Evolutionary conservation across 768 basidiomycete genomes (phyloP).

Genomic region (Clitopilus passeckerianus): DNA sequence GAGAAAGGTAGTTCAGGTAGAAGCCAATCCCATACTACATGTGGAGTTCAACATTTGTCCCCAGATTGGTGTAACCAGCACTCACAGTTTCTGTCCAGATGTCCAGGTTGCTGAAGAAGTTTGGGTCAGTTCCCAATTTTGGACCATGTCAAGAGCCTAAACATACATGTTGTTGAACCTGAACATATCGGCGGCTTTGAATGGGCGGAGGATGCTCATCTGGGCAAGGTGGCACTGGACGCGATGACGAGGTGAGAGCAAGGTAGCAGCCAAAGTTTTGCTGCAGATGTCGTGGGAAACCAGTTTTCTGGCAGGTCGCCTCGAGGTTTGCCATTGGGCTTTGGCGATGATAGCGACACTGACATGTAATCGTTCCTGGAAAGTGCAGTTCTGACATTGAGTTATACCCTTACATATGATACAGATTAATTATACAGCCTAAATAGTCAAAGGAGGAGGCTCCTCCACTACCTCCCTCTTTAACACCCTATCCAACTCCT

Average conservation of each 20-base stretch:
- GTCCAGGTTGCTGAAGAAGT: slow-evolving; percentile 72
- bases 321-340: background rate
- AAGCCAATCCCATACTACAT: slow-evolving; percentile 80
- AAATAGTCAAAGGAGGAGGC: slow-evolving; percentile 48
- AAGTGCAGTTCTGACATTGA: too few relatives aligned
- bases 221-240: slow-evolving; percentile 7
- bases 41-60: background rate
- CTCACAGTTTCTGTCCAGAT: slow-evolving; percentile 96
- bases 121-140: slow-evolving; percentile 5
- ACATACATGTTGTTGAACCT: slow-evolving; percentile 88
- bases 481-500: slow-evolving; percentile 49
- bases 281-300: slow-evolving; percentile 17
- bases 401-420: background rate
- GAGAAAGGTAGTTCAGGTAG: slow-evolving; percentile 82
- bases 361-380: too few relatives aligned
- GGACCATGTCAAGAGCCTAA: background rate
- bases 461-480: slow-evolving; percentile 32
- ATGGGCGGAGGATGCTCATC: slow-evolving; percentile 86
- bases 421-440: slow-evolving; percentile 5
- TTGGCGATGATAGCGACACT: too few relatives aligned
- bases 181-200: slow-evolving; percentile 87
- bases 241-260: background rate
- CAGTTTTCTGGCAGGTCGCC: slow-evolving; percentile 10
- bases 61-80: slow-evolving; percentile 4
- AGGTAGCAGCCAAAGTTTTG: background rate